These are phyloP conservation scores for Penicillium sp. DNA, from an alignment of 2,329 filamentous ascomycete genomes.

Conservation along the genomic window DNA sequence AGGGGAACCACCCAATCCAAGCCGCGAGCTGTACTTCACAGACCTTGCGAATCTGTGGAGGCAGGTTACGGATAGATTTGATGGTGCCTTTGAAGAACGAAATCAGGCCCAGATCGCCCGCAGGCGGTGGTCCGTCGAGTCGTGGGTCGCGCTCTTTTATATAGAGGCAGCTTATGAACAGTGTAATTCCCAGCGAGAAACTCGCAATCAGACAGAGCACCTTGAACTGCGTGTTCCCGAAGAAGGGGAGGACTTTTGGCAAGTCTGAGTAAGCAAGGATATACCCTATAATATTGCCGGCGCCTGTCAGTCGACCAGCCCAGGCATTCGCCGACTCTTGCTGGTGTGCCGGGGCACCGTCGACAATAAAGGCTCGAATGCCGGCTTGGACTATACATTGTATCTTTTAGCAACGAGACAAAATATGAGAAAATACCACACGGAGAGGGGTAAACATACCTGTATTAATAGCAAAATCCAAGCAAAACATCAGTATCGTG, in stretches of 20 bases:
- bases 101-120: conserved; percentile 62
- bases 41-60: conserved; percentile 75
- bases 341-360: conserved; percentile 86
- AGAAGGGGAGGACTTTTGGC: conserved; percentile 68
- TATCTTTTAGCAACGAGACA: conserved; percentile 2
- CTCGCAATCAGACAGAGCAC: conserved; percentile 83
- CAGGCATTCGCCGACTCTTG: conserved; percentile 93
- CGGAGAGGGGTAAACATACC: conserved; percentile 45
- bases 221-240: conserved; percentile 89
- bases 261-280: conserved; percentile 81
- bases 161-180: conserved; percentile 64
- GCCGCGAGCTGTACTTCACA: conserved; percentile 80
- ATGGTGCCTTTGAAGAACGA: conserved; percentile 77
- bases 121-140: conserved; percentile 60
- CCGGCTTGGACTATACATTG: conserved; percentile 69
- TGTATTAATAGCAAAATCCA: conserved; percentile 94
- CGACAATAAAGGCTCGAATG: conserved; percentile 87
- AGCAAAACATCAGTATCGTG: conserved; percentile 79
- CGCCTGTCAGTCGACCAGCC: conserved; percentile 79
- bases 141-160: conserved; percentile 79
- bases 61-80: conserved; percentile 70
- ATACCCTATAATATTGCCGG: conserved; percentile 89
- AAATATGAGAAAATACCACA: conserved; percentile 8
- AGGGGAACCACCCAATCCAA: conserved; percentile 95
- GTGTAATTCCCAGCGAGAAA: conserved; percentile 64